Percentiles rank a stretch among this genome's conserved stretches.
These are phyloP conservation scores for Ambrosiella xylebori DNA, from an alignment of 2,329 filamentous ascomycete species.

Conservation along the genomic window DNA sequence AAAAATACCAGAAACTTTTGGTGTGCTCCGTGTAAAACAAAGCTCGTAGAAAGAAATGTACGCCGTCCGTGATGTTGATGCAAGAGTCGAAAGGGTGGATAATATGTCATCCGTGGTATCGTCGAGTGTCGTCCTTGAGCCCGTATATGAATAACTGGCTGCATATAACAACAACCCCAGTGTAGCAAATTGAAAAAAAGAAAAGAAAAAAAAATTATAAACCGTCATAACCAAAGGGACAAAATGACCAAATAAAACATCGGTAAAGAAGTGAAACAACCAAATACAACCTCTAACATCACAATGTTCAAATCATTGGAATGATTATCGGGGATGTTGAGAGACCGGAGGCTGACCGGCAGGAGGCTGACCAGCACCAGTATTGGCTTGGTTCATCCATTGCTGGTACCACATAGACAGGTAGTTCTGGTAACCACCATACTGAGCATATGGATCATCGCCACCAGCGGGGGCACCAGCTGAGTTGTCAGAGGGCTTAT, in stretches of 20 bases:
- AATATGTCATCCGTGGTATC: neutral
- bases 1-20: neutral
- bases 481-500: conserved; percentile 24
- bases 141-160: neutral
- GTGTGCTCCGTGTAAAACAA: neutral
- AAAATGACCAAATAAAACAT: conserved; percentile 6
- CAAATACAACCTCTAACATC: neutral
- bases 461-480: conserved; percentile 21
- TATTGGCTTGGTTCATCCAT: conserved; percentile 28
- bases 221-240: conserved; percentile 7
- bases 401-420: conserved; percentile 68
- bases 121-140: neutral
- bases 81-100: neutral
- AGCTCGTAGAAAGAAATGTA: neutral
- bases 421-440: conserved; percentile 71
- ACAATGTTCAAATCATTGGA: neutral
- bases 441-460: conserved; percentile 58
- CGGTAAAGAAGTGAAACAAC: conserved; percentile 3
- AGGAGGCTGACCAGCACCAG: conserved; percentile 16
- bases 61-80: neutral
- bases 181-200: neutral
- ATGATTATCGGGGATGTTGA: conserved; percentile 13
- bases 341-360: conserved; percentile 9
- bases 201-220: neutral
- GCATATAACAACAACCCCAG: neutral